These are phyloP conservation scores for Cladosporium sp. DNA, from an alignment of 2,329 filamentous ascomycete genomes.

Conservation along the genomic window DNA sequence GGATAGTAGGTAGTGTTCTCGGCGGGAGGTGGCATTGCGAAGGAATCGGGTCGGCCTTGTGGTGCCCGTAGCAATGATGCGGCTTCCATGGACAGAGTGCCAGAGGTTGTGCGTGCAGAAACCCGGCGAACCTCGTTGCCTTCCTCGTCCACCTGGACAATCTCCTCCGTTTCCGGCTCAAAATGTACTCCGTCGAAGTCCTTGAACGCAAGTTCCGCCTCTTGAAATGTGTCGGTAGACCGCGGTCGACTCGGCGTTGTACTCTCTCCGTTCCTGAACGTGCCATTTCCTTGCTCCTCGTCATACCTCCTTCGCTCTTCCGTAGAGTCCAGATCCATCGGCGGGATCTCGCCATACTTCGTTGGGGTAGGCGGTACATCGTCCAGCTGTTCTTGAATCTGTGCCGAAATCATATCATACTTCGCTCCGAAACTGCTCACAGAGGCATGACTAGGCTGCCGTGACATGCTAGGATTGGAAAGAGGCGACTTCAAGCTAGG, in stretches of 20 bases:
- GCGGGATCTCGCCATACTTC: conserved; percentile 6
- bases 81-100: conserved; percentile 23
- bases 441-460: conserved; percentile 20
- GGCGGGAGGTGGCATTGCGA: conserved; percentile 57
- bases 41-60: conserved; percentile 50
- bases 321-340: conserved; percentile 3
- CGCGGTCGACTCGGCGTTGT: conserved; percentile 39
- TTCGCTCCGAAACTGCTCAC: conserved; percentile 25
- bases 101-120: conserved; percentile 28
- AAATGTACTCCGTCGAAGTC: conserved; percentile 82
- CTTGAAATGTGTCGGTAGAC: conserved; percentile 60
- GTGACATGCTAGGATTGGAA: conserved; percentile 16
- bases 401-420: conserved; percentile 29
- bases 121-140: conserved; percentile 31
- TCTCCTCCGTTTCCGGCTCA: conserved; percentile 48
- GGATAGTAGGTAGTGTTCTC: conserved; percentile 93
- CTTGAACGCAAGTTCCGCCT: conserved; percentile 64
- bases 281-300: conserved; percentile 8
- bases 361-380: conserved; percentile 24
- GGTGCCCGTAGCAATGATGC: conserved; percentile 27
- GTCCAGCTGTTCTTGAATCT: conserved; percentile 27
- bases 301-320: neutral
- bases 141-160: conserved; percentile 28
- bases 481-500: conserved; percentile 22
- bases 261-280: conserved; percentile 2